These are phyloP conservation scores for Cyclotella kingstonii DNA, from an alignment of 108 stramenopile genomes.

Conservation along the genomic window DNA sequence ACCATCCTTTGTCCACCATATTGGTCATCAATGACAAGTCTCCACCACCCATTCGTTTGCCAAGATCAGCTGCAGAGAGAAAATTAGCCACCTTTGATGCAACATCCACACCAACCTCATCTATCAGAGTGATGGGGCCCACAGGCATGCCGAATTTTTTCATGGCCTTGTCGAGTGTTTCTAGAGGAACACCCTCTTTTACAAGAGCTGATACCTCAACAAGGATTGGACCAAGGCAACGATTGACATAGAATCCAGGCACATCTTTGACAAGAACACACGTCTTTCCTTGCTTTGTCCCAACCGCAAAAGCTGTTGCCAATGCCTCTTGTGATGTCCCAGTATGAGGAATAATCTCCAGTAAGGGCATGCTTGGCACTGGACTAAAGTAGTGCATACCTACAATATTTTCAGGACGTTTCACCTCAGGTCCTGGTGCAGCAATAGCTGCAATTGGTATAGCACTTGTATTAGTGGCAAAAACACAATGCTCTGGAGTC, in stretches of 20 bases:
- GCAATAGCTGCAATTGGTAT: constrained; percentile 95
- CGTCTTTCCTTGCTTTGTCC: constrained; percentile 98
- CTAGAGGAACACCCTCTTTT: constrained; percentile 81
- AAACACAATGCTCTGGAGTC: constrained; percentile 92
- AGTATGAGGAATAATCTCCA: constrained; percentile 97
- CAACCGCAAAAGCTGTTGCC: constrained; percentile 94
- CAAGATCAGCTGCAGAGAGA: constrained; percentile 92
- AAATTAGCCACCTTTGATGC: constrained; percentile 90
- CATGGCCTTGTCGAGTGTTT: constrained; percentile 90
- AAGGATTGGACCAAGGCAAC: constrained; percentile 97
- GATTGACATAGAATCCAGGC: constrained; percentile 99
- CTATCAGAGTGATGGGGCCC: constrained; percentile 81
- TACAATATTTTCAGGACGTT: constrained; percentile 90
- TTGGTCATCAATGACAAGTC: constrained; percentile 88
- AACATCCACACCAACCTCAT: constrained; percentile 95
- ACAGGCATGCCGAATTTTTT: constrained; percentile 93
- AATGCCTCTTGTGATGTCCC: constrained; percentile 81
- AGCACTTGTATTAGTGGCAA: constrained; percentile 98
- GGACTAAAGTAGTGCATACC: constrained; percentile 99
- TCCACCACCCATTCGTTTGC: constrained; percentile 93
- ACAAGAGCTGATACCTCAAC: constrained; percentile 86
- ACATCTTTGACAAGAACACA: constrained; percentile 98
- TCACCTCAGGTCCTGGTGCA: constrained; percentile 80
- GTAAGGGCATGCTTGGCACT: constrained; percentile 96
- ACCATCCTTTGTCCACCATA: constrained; percentile 95